Evolutionary conservation across 192 early-diverging fungal genomes (phyloP).

Genomic region (Neocallimastix lanati): DNA sequence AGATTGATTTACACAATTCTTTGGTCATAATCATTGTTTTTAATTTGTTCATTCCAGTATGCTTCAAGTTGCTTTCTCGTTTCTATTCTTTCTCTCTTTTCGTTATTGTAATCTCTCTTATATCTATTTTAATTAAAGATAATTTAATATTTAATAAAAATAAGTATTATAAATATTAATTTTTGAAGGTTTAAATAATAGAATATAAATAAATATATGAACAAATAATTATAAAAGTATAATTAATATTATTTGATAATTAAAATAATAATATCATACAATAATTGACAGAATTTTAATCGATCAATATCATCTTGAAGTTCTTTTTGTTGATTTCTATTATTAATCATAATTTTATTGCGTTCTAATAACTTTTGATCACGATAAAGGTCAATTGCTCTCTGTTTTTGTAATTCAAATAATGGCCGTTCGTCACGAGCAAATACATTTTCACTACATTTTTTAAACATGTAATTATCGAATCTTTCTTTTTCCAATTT

Average conservation of each 20-base stretch:
- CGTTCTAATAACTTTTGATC: not conserved
- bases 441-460: not conserved
- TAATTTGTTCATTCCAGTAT: not conserved
- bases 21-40: not conserved
- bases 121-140: not conserved
- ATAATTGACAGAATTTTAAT: not conserved
- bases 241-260: too few relatives aligned
- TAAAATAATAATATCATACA: too few relatives aligned
- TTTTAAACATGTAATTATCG: not conserved
- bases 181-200: too few relatives aligned
- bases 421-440: not conserved
- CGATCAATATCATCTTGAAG: not conserved
- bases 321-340: not conserved
- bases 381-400: not conserved
- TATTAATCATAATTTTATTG: not conserved
- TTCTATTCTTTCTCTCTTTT: not conserved
- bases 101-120: not conserved
- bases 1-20: not conserved
- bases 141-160: too few relatives aligned
- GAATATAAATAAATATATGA: too few relatives aligned
- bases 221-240: too few relatives aligned
- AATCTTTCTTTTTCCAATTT: not conserved
- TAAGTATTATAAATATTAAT: too few relatives aligned
- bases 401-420: not conserved
- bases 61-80: not conserved